Base-by-base conservation (phyloP, 164 flowering plant genomes). In the Taxillus chinensis region DNA sequence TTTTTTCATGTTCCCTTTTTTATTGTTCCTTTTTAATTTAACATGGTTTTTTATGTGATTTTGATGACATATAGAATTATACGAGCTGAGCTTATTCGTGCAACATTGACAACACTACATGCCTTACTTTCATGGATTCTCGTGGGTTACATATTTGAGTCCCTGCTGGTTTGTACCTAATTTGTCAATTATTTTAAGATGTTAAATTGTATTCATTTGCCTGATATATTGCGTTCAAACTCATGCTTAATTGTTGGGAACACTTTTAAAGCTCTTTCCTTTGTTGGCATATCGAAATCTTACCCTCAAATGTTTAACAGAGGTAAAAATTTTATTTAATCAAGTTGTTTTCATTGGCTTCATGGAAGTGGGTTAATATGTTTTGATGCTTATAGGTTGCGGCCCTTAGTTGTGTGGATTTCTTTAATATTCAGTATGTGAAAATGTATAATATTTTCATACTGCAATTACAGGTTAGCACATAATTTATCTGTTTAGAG, bases 91-190 rank as follows among this genome's bases (percentile, higher is more conserved):
- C 93, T 93, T 55, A 87, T 90, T 73, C 79, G 95, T 37, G 97
- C 96, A 52, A 93, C 99, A 40, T 71, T 93, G 61, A 86, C 99
- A 15, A 89, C 99, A 45, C 69, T 93, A 82, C 97, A 93, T 80
- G 96, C 99, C 48, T 93, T 90, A 64, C 91, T 93, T 57, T 93
- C 99, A 12, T 93, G 99, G 99, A 90, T 93, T 68, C 99, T 96
- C 39, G 67, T 93, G 76, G 99, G 99, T 59, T 93, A 93, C 73
- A 93, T 93, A 54, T 93, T 93, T 78, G 97, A 90, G 65, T 93
- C 99, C 13, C 86, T 91, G 52, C 78, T 93, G 97, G 99, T 91
- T 66, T 63, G 88, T 75, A n/a, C 61, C 41, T 14, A n/a, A n/a
- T n/a, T n/a, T n/a, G n/a, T n/a, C n/a, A n/a, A n/a, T n/a, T n/a